Base-by-base conservation (phyloP, 257 asterid genomes). In the Nicotiana undulata region DNA sequence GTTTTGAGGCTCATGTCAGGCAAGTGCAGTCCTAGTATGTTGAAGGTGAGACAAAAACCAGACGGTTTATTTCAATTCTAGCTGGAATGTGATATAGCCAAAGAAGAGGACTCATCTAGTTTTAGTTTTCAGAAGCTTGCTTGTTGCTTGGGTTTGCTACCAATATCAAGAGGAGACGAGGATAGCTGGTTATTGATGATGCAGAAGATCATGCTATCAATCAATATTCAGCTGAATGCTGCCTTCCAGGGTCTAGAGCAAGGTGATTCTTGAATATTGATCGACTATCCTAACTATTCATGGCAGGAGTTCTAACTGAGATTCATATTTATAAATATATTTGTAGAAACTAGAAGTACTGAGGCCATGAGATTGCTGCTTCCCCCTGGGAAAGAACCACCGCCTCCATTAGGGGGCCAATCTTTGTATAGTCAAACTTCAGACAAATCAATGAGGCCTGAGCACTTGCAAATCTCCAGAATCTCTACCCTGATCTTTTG, bases 211-310 rank as follows among this genome's bases (percentile, higher is more conserved):
- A 79, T 95, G 90, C 76, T 91, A 22, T 88, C 82, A 44, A 78
- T 94, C 77, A 89, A 91, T 88, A 84, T 68, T 87, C 96, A 88
- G 83, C 86, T 96, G 86, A 89, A 85, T 80, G 93, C 89, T 65
- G 92, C 89, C 53, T 92, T 96, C 77, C 95, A 90, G 88, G 93
- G 97, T 83, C 89, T 91, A 81, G 97, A 96, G 87, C 93, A 90
- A 90, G 99, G 99, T 92, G 88, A n/a, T 49, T 58, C 15, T 28
- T 9, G 51, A 79, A 59, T 79, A 80, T 63, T 72, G 65, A 77
- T 81, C 66, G 82, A 72, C n/a, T 34, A 46, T 61, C 63, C 32
- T 84, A 76, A 76, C 81, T 84, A 72, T 74, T 32, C 13, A 13
- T 46, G 31, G 58, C 46, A 22, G 16, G 60, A 74, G 32, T 64